Conservation (phyloP, 805 yeast species). For the Yamadazyma akitaensis region DNA sequence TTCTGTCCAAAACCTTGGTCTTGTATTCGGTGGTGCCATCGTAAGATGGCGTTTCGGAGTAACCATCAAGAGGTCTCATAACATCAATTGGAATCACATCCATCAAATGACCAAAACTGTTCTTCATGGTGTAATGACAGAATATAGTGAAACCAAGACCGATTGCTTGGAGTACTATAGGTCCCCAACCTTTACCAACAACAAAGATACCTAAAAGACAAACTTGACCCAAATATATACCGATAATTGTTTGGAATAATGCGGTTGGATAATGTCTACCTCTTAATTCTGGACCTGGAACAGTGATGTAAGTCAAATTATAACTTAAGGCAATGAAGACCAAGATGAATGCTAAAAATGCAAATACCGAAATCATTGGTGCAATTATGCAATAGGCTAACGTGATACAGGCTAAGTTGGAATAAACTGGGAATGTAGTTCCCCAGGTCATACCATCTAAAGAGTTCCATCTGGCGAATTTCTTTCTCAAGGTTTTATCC, state of each 20-base stretch:
- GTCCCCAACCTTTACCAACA: slow-evolving; percentile 95
- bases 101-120: slow-evolving; percentile 64
- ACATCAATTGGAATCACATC: slow-evolving; percentile 62
- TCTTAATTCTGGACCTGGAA: slow-evolving; percentile 67
- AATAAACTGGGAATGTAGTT: slow-evolving; percentile 71
- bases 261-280: slow-evolving; percentile 89
- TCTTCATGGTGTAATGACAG: slow-evolving; percentile 59
- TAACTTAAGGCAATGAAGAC: slow-evolving; percentile 76
- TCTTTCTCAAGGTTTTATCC: slow-evolving; percentile 66
- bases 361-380: slow-evolving; percentile 77
- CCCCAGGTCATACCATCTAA: slow-evolving; percentile 65
- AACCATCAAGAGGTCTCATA: slow-evolving; percentile 76
- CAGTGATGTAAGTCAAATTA: slow-evolving; percentile 68
- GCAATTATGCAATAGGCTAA: slow-evolving; percentile 71
- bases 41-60: slow-evolving; percentile 58
- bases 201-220: slow-evolving; percentile 83
- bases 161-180: slow-evolving; percentile 71
- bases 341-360: slow-evolving; percentile 64
- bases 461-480: slow-evolving; percentile 54
- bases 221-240: slow-evolving; percentile 82
- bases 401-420: slow-evolving; percentile 65
- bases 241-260: slow-evolving; percentile 81
- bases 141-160: slow-evolving; percentile 63
- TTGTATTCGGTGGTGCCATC: slow-evolving; percentile 32
- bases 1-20: slow-evolving; percentile 25